Base-by-base conservation (phyloP, 169 alveolate genomes). In the Plasmodium blacklocki region DNA sequence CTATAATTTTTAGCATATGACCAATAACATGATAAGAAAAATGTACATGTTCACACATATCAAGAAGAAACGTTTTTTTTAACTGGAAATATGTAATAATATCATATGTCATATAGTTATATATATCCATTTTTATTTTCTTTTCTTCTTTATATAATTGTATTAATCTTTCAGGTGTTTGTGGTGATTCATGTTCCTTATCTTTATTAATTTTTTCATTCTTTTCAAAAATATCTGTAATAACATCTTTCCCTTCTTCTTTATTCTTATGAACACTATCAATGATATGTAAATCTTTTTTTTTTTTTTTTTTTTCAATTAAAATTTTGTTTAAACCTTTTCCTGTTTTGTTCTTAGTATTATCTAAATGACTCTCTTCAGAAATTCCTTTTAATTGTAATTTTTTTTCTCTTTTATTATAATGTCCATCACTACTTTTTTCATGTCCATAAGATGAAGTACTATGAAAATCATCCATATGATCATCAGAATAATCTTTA, bases 91-190 rank as follows among this genome's bases (percentile, higher is more conserved):
- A 83, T 2, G 80, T 68, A 14, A 83, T 83, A 68, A 70, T 70
- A 43, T 83, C 91, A 49, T 83, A 83, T 2, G 64, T 83, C 85
- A 83, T 83, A 49, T 62, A 83, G 56, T 83, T 83, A 52, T 83
- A 83, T 7, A 83, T 59, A 29, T 83, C 91, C 23, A 83, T 18
- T 62, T 83, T 83, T 1, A 83, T 56, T 68, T 83, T 67, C 45
- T 83, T 83, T 56, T 83, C 91, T 49, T 83, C 91, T 19, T 83
- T 83, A 54, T 83, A 83, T 11, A 68, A 2, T 19, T 52, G 73
- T 83, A 83, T 67, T 83, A 83, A 83, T 32, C 85, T 80, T 83
- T 83, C 91, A 18, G 91, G 80, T 12, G 80, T 83, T 56, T 58
- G 56, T 15, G 58, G 59, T 49, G 32, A 83, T 15, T 68, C 59